Conservation (phyloP, 202 grass and related monocot genomes). For the Setaria italica region DNA sequence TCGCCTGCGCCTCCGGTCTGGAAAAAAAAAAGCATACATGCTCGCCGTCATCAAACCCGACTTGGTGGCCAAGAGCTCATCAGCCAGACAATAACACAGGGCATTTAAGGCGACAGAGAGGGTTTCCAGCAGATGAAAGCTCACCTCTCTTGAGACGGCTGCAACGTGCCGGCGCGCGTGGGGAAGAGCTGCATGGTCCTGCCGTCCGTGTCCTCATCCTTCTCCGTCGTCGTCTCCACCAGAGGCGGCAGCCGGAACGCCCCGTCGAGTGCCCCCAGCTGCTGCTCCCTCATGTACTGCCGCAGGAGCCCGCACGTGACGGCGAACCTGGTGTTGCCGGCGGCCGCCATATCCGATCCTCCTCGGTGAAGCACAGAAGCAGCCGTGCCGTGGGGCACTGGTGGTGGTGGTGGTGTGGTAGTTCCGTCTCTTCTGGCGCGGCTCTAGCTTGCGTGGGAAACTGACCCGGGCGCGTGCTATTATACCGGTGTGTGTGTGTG, state of each 20-base stretch:
- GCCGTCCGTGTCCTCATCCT: background rate
- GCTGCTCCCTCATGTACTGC: constrained; percentile 45
- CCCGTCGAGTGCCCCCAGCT: background rate
- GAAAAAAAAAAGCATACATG: background rate
- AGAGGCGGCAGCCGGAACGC: constrained; percentile 9
- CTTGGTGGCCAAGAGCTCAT: too few relatives aligned
- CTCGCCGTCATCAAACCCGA: background rate
- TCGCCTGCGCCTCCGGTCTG: background rate
- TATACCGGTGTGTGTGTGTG: too few relatives aligned
- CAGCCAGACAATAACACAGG: too few relatives aligned
- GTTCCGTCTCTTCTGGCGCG: too few relatives aligned
- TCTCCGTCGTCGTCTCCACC: background rate
- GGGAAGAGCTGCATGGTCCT: constrained; percentile 17
- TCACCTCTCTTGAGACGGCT: background rate
- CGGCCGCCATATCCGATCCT: background rate
- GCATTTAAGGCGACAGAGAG: background rate
- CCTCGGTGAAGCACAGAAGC: background rate
- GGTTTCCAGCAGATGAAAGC: background rate
- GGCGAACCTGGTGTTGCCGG: constrained; percentile 29
- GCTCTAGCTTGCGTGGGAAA: too few relatives aligned
- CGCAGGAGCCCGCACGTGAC: constrained; percentile 32
- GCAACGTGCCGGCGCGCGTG: background rate
- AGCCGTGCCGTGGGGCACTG: too few relatives aligned
- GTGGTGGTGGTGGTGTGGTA: too few relatives aligned
- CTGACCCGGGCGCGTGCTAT: too few relatives aligned